These are phyloP conservation scores for Claviceps spartinae DNA, from an alignment of 2,329 filamentous ascomycete genomes.

Conservation along the genomic window DNA sequence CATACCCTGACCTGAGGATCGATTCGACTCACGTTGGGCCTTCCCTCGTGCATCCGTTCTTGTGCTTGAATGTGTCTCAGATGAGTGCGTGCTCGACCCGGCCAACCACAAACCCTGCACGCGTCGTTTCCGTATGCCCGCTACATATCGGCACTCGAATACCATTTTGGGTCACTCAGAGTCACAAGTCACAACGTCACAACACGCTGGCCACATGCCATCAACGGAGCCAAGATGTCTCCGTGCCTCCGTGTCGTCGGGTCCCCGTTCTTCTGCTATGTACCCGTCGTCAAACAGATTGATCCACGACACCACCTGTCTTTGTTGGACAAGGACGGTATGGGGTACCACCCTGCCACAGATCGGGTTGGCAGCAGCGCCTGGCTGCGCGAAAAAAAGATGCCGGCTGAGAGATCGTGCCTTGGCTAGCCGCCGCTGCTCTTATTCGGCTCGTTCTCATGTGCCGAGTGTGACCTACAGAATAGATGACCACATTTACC, in stretches of 20 bases:
- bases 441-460: slow-evolving; percentile 3
- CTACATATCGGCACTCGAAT: slow-evolving; percentile 4
- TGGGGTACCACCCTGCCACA: slow-evolving; percentile 28
- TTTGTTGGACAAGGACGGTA: slow-evolving; percentile 22
- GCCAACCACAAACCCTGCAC: slow-evolving; percentile 6
- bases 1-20: not conserved
- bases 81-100: slow-evolving; percentile 10
- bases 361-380: slow-evolving; percentile 22
- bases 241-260: slow-evolving; percentile 7
- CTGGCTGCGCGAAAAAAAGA: slow-evolving; percentile 15
- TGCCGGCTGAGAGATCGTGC: slow-evolving; percentile 4
- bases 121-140: not conserved
- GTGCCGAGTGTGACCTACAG: slow-evolving; percentile 2
- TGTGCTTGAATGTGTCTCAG: slow-evolving; percentile 13
- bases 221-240: slow-evolving; percentile 4
- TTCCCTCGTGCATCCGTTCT: slow-evolving; percentile 6
- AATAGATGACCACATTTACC: slow-evolving; percentile 2
- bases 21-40: not conserved
- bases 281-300: not conserved
- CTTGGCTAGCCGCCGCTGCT: slow-evolving; percentile 2
- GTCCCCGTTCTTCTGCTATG: not conserved
- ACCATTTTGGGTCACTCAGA: slow-evolving; percentile 1
- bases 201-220: not conserved
- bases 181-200: not conserved
- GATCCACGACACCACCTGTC: slow-evolving; percentile 5